Base-by-base conservation (phyloP, 306 rosid genomes). In the Quercus bicolor region DNA sequence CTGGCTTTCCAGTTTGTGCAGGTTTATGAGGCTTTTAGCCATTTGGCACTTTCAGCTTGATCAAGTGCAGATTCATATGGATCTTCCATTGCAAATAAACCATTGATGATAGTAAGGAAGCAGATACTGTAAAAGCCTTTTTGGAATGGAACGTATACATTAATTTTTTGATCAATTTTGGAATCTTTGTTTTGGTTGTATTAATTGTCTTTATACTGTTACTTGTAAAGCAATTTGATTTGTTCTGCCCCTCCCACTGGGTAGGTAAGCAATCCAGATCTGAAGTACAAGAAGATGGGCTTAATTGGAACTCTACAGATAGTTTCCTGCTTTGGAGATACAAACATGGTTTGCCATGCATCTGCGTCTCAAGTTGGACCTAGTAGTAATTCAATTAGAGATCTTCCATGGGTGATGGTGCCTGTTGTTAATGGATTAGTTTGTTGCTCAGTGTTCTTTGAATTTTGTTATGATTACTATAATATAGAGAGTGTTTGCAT, bases 1-100 rank as follows among this genome's bases (percentile, higher is more conserved):
- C 65, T 57, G 73, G 66, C 71, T 66, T 72, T 76, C 53, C 40
- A 6, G 14, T 55, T 55, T 2, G 24, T 80, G 72, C 81, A 84
- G 82, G 87, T 84, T 37, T 80, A 84, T 15, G 87, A 84, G 81
- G 80, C 80, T 84, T 84, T 84, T 52, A 74, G 84, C 77, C 82
- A 68, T 76, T 72, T 84, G 43, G 81, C 82, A 74, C 73, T 84
- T 23, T 66, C 62, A 40, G 87, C 82, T 57, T 76, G 78, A 72
- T 76, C 87, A 56, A 48, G 33, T 53, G 56, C 76, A 33, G 82
- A 80, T 73, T 76, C 82, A 37, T 40, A 57, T 61, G 81, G 77
- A 26, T 80, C 84, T 66, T 77, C 84, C 21, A 77, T 84, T 72
- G 82, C 82, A 31, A 84, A 84, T 77, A 84, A 84, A 68, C 84